Evolutionary conservation across 805 yeast genomes (phyloP).

Genomic region (Pichia heedii): DNA sequence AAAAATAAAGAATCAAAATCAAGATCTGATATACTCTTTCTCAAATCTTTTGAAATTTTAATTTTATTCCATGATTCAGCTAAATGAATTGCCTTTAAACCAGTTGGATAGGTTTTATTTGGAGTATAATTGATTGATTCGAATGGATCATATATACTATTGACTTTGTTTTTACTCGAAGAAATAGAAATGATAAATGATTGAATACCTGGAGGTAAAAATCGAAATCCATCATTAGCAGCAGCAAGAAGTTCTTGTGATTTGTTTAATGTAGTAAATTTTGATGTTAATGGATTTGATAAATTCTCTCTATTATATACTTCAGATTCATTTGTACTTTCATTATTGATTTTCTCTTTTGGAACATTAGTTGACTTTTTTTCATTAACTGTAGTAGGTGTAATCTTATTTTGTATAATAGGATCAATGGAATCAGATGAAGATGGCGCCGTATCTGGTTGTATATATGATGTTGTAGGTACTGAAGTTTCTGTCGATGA

Average conservation of each 20-base stretch:
- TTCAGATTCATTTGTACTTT: background rate
- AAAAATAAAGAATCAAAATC: constrained; percentile 33
- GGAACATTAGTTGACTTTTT: background rate
- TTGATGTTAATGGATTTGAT: background rate
- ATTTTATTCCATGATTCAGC: constrained; percentile 26
- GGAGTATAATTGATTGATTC: constrained; percentile 17
- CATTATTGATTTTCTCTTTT: too few species aligned
- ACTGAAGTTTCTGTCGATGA: background rate
- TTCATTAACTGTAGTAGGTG: background rate
- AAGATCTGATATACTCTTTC: constrained; percentile 20
- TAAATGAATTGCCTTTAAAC: constrained; percentile 26
- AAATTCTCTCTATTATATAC: background rate
- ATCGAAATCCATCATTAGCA: constrained; percentile 17
- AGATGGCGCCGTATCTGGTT: background rate
- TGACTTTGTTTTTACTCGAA: constrained; percentile 16
- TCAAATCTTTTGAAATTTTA: constrained; percentile 17
- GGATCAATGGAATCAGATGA: background rate
- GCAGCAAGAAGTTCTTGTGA: constrained; percentile 1
- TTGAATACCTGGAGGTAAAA: constrained; percentile 29
- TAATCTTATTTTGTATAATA: background rate
- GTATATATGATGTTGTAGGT: background rate
- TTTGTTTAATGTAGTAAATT: background rate
- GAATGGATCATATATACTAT: constrained; percentile 10
- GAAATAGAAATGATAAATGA: constrained; percentile 23
- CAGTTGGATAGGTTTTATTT: constrained; percentile 23